Evolutionary conservation across 805 yeast species (phyloP), one percentile per base, ranked within the genome.

Genomic region (Lachancea fermentati): DNA sequence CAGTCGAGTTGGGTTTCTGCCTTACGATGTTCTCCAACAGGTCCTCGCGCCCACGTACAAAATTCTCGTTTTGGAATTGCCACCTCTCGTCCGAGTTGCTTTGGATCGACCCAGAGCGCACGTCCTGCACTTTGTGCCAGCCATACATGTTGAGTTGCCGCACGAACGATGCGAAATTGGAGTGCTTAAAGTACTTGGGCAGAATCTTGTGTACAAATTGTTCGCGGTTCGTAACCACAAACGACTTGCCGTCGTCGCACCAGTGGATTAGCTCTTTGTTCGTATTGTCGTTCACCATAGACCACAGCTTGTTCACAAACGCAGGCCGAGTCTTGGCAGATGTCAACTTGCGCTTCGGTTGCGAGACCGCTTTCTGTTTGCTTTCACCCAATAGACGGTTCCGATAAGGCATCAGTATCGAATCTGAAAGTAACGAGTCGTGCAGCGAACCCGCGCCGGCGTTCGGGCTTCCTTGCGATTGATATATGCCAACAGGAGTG

Each of bases 71-170:
- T 47, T 78, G 80, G 66, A 93, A 93, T 62, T 88, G 94, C 85
- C 89, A 82, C 41, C 79, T 74, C 54, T 93, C 97, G 42, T 89
- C 96, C 31, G 66, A 65, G 42, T 67, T 71, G 30, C 63, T 66
- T 41, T 74, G 71, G 44, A 79, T 64, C 4, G 89, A 74, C 2
- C 94, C 97, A 18, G 83, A 74, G 42, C 67, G 84, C 16, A 89
- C 78, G 63, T 93, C 97, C 63, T 93, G 98, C 3, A 93, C 93
- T 64, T 93, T 93, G 67, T 89, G 97, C 96, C 97, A 93, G 8
- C 98, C 98, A 60, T 93, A 93, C 98, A 93, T 91, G 65, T 91
- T 91, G 54, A 91, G 71, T 60, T 91, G 98, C 46, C 98, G 78
- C 12, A 93, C 97, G 71, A 93, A 93, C 24, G 93, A 81, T 15